Evolutionary conservation across 2,329 filamentous ascomycete genomes (phyloP), one percentile per base, ranked within the genome.

Genomic region (Ceratocystis lukuohia): DNA sequence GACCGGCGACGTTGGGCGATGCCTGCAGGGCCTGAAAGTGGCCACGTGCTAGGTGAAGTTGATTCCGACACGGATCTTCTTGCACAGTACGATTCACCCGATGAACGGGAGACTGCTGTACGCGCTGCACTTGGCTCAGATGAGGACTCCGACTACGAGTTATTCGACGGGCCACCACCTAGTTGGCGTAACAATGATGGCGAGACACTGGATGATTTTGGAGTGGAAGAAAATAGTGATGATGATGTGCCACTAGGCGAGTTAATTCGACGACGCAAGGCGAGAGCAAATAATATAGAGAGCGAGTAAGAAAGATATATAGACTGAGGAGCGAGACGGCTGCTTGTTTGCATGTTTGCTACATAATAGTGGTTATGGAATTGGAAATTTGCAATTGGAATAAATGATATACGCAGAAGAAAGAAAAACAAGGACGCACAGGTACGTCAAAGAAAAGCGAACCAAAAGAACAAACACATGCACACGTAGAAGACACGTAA

Each of bases 161-260:
- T 67, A 45, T 67, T 67, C 28, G 72, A 71, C 10, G 65, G 70
- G 69, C 70, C 70, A 2, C 70, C 70, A 71, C 80, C 80, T 53
- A 81, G 77, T 4, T 94, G 89, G 89, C 84, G 80, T 0, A 93
- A 92, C 70, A 80, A 83, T 0, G 88, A 93, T 64, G 89, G 89
- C 1, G 88, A 93, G 72, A 79, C 84, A 44, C 75, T 94, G 62
- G 79, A 82, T 53, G 89, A 94, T 71, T 94, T 86, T 72, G 89
- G 89, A 1, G 88, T 94, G 0, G 89, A 93, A 70, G 87, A 91
- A 66, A 72, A 72, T 30, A 74, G 75, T 6, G 80, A 82, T 17
- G 80, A 83, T 0, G 85, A 91, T 70, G 76, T 93, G 15, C 89
- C 88, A 0, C 75, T 93, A 50, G 84, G 82, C 3, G 85, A 90